These are phyloP conservation scores for Chamaenerion angustifolium DNA, from an alignment of 345 rosid species.

Conservation along the genomic window DNA sequence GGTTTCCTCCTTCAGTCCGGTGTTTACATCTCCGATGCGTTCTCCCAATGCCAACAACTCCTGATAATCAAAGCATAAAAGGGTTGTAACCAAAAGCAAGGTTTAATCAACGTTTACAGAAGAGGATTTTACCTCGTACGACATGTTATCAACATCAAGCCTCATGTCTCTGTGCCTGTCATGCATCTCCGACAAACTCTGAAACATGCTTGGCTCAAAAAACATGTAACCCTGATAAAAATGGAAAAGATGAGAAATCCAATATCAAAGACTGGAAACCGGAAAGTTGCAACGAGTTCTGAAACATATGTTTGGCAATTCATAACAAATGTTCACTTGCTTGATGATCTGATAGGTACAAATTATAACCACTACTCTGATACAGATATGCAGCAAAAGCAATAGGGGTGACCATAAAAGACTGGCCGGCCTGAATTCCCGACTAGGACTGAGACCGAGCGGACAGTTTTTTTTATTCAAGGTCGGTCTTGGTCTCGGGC, in stretches of 20 bases:
- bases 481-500: too few species aligned
- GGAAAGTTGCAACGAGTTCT: background rate
- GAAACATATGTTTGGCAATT: too few species aligned
- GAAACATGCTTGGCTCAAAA: constrained; percentile 55
- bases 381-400: too few species aligned
- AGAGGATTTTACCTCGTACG: constrained; percentile 63
- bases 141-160: constrained; percentile 94
- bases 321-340: too few species aligned
- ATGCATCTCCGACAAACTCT: constrained; percentile 60
- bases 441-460: too few species aligned
- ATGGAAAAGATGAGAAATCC: background rate
- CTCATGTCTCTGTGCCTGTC: constrained; percentile 92
- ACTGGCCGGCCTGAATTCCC: too few species aligned
- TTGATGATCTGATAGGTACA: too few species aligned
- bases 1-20: constrained; percentile 70
- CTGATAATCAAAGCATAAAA: constrained; percentile 14
- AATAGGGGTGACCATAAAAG: too few species aligned
- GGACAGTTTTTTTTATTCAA: too few species aligned
- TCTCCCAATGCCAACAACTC: constrained; percentile 85
- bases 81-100: too few species aligned
- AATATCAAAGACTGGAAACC: too few species aligned
- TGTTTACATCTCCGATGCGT: constrained; percentile 76
- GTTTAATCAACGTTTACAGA: background rate
- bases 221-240: constrained; percentile 61
- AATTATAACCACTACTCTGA: too few species aligned